These are phyloP conservation scores for Debaryomyces castellii DNA, from an alignment of 805 yeast genomes.

Conservation along the genomic window DNA sequence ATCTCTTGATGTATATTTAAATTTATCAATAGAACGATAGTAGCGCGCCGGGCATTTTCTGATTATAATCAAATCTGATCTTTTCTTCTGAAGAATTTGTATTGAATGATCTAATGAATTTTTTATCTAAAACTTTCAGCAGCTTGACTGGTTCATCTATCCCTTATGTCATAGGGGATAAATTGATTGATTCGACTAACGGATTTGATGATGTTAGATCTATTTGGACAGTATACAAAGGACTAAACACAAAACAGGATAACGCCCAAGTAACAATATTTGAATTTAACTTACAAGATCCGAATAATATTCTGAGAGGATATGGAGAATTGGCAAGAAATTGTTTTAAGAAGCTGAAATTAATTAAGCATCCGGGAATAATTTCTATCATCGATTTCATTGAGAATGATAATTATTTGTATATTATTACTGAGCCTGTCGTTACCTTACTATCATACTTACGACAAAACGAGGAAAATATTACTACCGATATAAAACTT, in stretches of 20 bases:
- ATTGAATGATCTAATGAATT: conserved; percentile 53
- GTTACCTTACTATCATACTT: conserved; percentile 47
- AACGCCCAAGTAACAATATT: conserved; percentile 59
- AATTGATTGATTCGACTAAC: conserved; percentile 28
- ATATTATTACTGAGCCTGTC: conserved; percentile 69
- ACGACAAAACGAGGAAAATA: conserved; percentile 21
- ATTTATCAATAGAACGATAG: conserved; percentile 1
- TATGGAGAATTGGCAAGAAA: conserved; percentile 34
- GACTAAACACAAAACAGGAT: conserved; percentile 52
- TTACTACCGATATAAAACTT: conserved; percentile 37
- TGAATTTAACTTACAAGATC: conserved; percentile 52
- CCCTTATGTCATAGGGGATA: conserved; percentile 56
- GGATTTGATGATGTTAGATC: conserved; percentile 26
- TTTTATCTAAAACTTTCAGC: conserved; percentile 61
- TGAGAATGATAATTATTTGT: conserved; percentile 56
- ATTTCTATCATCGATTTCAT: conserved; percentile 60
- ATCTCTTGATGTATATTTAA: not conserved
- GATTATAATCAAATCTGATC: not conserved
- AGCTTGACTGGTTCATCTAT: conserved; percentile 56
- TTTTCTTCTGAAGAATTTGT: not conserved
- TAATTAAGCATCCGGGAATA: conserved; percentile 69
- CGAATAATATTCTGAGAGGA: conserved; percentile 24
- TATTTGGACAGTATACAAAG: conserved; percentile 67
- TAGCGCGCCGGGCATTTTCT: not conserved
- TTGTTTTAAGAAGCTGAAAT: conserved; percentile 45